phyloP scores from a whole-genome alignment of 2,329 filamentous ascomycete species.

The Pyricularia pennisetigena region DNA sequence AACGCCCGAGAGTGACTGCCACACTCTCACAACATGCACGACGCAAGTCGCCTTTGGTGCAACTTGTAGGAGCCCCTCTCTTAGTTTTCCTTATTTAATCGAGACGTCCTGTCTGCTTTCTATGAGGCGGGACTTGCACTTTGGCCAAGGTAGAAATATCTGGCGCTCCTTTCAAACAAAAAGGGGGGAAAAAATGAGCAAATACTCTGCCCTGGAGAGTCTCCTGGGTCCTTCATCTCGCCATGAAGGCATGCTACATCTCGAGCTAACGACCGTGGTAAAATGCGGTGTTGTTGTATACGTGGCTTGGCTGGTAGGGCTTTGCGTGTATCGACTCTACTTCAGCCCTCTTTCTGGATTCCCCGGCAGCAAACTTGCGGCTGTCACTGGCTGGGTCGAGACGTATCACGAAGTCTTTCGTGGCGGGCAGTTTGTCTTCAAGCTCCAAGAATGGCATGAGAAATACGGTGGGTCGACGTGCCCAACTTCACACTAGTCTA shows the following conservation, averaged over 20 bases:
- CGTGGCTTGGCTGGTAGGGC: background rate
- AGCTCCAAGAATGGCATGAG: slow-evolving; percentile 22
- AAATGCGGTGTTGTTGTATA: background rate
- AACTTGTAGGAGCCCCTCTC: no score
- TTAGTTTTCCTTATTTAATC: background rate
- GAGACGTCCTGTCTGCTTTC: background rate
- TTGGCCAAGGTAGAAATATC: background rate
- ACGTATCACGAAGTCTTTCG: slow-evolving; percentile 21
- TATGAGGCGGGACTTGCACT: background rate
- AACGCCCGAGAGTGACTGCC: background rate
- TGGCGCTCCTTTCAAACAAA: no score
- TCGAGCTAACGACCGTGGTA: background rate
- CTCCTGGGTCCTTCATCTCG: background rate
- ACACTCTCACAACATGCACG: background rate
- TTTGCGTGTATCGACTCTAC: slow-evolving; percentile 2
- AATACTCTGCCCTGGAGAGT: background rate
- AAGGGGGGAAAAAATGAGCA: background rate
- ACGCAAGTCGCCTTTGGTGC: background rate
- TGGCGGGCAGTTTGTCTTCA: slow-evolving; percentile 17
- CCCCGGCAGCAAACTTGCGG: slow-evolving; percentile 22
- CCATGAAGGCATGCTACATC: background rate
- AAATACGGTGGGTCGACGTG: slow-evolving; percentile 16
- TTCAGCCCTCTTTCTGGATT: slow-evolving; percentile 11
- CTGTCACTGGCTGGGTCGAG: slow-evolving; percentile 20
- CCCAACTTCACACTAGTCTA: background rate